phyloP scores from a whole-genome alignment of 768 basidiomycete genomes.

The Panaeolus cyanescens region DNA sequence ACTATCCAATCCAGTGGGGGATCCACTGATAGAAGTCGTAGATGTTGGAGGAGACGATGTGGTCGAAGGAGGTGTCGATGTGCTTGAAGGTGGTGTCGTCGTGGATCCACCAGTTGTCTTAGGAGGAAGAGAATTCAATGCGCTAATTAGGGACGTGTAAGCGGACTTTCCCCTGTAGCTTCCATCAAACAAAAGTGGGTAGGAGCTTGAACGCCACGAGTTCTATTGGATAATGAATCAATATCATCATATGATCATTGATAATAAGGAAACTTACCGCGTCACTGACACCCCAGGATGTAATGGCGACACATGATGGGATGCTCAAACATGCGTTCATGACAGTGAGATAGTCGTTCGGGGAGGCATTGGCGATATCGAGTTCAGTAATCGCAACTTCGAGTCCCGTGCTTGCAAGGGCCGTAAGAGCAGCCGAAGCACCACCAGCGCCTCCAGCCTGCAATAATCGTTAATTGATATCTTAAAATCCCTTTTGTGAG shows the following conservation, averaged over 20 bases:
- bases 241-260: not conserved
- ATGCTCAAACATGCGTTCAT: slow-evolving; percentile 45
- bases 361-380: slow-evolving; percentile 37
- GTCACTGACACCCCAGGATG: slow-evolving; percentile 52
- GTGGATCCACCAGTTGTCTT: not conserved
- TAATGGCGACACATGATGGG: slow-evolving; percentile 46
- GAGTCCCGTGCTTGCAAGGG: slow-evolving; percentile 40
- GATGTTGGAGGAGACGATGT: no score
- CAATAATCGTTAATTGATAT: not conserved
- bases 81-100: no score
- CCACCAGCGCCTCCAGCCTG: slow-evolving; percentile 42
- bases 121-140: not conserved
- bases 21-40: slow-evolving; percentile 6
- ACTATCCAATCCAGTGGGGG: slow-evolving; percentile 24
- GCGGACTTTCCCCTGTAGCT: slow-evolving; percentile 40
- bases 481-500: slow-evolving; percentile 5
- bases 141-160: slow-evolving; percentile 13
- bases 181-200: slow-evolving; percentile 38
- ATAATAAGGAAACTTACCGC: slow-evolving; percentile 27
- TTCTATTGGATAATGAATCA: slow-evolving; percentile 17
- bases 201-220: slow-evolving; percentile 38
- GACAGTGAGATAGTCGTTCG: slow-evolving; percentile 45
- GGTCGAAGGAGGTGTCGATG: no score
- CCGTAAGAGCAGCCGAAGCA: slow-evolving; percentile 43
- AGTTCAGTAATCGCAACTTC: slow-evolving; percentile 53